These are phyloP conservation scores for Ligustrum vulgare DNA, from an alignment of 257 asterid species.

Conservation along the genomic window DNA sequence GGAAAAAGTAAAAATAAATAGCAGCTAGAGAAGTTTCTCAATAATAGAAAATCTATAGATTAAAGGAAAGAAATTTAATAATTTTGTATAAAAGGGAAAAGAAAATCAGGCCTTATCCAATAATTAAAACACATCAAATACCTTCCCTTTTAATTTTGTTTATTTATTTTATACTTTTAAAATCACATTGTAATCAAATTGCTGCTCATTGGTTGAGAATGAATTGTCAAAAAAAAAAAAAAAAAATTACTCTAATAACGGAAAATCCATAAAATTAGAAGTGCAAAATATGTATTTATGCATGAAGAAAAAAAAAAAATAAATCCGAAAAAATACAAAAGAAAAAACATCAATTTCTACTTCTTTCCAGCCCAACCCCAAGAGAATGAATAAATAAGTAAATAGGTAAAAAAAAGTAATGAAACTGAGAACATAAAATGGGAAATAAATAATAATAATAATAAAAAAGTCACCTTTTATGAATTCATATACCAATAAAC, in stretches of 20 bases:
- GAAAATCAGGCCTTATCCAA: neutral
- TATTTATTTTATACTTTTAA: neutral
- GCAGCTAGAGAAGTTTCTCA: neutral
- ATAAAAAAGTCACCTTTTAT: conserved; percentile 11
- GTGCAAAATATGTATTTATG: neutral
- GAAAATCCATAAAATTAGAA: neutral
- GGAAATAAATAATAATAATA: neutral
- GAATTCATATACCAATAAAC: conserved; percentile 23
- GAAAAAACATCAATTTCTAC: neutral
- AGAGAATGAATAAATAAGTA: neutral
- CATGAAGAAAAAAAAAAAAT: neutral
- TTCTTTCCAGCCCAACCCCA: neutral
- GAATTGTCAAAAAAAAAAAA: neutral
- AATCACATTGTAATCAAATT: neutral
- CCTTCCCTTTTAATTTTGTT: neutral
- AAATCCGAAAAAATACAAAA: neutral
- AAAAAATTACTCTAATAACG: neutral
- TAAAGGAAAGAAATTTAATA: neutral
- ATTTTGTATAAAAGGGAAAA: neutral
- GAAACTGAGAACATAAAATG: neutral
- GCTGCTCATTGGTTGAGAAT: neutral
- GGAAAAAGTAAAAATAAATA: neutral
- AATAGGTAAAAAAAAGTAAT: conserved; percentile 17
- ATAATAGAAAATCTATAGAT: neutral
- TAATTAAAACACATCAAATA: neutral